Evolutionary conservation across 2,329 filamentous ascomycete species (phyloP), one percentile per base, ranked within the genome.

Genomic region (Neopestalotiopsis sp.): DNA sequence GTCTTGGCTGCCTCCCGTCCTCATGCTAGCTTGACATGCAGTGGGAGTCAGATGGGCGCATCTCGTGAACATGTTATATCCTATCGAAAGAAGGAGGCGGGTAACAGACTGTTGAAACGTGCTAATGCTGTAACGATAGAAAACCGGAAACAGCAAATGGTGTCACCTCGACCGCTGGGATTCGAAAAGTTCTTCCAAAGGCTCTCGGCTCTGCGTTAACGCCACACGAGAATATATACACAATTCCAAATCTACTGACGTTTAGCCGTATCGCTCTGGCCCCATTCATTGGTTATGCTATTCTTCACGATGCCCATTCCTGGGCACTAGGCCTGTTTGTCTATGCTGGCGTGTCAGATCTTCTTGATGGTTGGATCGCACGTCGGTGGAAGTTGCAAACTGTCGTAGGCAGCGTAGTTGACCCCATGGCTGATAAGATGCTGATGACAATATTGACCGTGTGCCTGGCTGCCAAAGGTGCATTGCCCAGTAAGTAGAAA

Each of bases 351-450:
- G 85, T 97, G 74, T 97, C 95, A 0, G 96, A 99, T 78, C 85
- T 97, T 6, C 87, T 98, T 2, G 96, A 99, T 79, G 96, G 96
- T 68, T 98, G 92, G 87, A 96, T 99, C 75, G 96, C 96, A 32
- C 89, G 96, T 56, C 88, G 87, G 70, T 98, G 92, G 90, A 92
- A 95, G 65, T 87, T 94, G 68, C 92, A 96, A 80, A 98, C 96
- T 0, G 95, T 99, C 1, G 94, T 98, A 10, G 96, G 96, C 67
- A 97, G 94, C 67, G 90, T 99, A 38, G 94, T 99, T 71, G 95
- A 97, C 76, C 96, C 96, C 5, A 96, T 98, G 92, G 96, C 96
- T 3, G 96, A 99, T 81, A 99, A 99, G 83, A 88, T 90, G 9
- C 87, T 99, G 72, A 98, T 99, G 96, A 98, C 95, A 0, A 90